Base-by-base conservation (phyloP, 768 basidiomycete genomes). In the Tremella fuciformis region DNA sequence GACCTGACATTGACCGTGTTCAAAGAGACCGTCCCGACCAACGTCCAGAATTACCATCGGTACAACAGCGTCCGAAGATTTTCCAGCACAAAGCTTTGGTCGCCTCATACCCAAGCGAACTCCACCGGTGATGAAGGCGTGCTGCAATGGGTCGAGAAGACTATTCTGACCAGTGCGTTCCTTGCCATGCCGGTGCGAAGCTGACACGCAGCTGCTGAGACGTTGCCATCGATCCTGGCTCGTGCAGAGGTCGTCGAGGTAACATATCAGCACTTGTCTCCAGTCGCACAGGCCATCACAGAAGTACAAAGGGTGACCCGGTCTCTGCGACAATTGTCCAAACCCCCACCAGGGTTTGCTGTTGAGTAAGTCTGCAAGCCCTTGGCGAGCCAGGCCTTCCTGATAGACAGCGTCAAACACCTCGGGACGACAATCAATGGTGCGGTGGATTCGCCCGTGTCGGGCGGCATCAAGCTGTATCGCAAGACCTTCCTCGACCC, bases 51-150 rank as follows among this genome's bases (percentile, higher is more conserved):
- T 9, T 96, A 94, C 75, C 92, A 91, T 66, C 89, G 93, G 69
- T 86, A 90, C 66, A 88, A 93, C 73, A 87, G 86, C 22, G 84
- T 94, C 76, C 88, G 87, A 62, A 67, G 85, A 3, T 98, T 97
- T 79, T 88, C 87, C 54, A 87, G 84, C 52, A 84, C 83, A 1
- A 24, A 44, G 19, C 42, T 44, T n/a, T 56, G 34, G 18, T n/a
- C 37, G 13, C 42, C 19, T 3, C 80, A 78, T 25, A 18, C 6
- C 22, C 42, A 46, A 22, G 42, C 42, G 6, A 22, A 15, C 42
- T 6, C 86, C 88, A 72, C 40, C 51, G 24, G 60, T 49, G 41
- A 57, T 50, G 70, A 71, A 18, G 57, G 63, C 13, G 58, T 75
- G 4, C 49, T 69, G 19, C 55, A 57, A 1, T 96, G 91, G 91